phyloP scores from a whole-genome alignment of 1,284 basidiomycete genomes.

The Rhodofomes roseus region DNA sequence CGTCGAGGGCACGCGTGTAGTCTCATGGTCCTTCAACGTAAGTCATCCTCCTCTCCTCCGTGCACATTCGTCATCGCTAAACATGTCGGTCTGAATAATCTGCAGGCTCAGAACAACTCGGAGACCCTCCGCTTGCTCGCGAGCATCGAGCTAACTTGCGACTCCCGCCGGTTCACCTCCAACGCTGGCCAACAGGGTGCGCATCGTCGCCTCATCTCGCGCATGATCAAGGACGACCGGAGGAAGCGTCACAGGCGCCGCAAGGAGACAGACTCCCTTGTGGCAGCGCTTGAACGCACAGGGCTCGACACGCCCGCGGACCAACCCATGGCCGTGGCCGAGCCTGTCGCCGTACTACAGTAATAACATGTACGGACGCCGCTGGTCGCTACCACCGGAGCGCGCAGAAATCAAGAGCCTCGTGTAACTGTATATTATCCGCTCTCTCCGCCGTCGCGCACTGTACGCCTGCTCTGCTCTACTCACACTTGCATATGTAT shows the following conservation, averaged over 20 bases:
- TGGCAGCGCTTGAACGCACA: slow-evolving; percentile 70
- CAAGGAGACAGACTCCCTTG: slow-evolving; percentile 75
- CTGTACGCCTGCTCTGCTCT: slow-evolving; percentile 4
- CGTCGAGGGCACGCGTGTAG: slow-evolving; percentile 63
- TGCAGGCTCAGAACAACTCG: slow-evolving; percentile 71
- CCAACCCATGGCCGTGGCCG: background rate
- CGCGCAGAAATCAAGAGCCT: background rate
- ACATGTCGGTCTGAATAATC: background rate
- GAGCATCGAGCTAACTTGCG: slow-evolving; percentile 77
- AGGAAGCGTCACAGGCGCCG: slow-evolving; percentile 72
- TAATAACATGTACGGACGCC: background rate
- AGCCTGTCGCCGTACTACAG: background rate
- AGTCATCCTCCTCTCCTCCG: slow-evolving; percentile 8
- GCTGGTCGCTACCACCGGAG: background rate
- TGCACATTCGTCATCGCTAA: slow-evolving; percentile 1
- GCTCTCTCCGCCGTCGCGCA: slow-evolving; percentile 10
- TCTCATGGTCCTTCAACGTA: slow-evolving; percentile 84
- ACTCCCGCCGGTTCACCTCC: slow-evolving; percentile 63
- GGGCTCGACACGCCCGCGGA: slow-evolving; percentile 30
- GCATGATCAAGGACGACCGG: slow-evolving; percentile 76
- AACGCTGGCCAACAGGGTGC: slow-evolving; percentile 64
- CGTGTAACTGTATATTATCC: slow-evolving; percentile 19
- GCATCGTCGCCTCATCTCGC: slow-evolving; percentile 64
- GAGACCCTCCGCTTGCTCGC: slow-evolving; percentile 76
- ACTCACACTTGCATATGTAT: slow-evolving; percentile 7